Evolutionary conservation across 805 yeast genomes (phyloP).

Genomic region (Hanseniaspora nectarophila): DNA sequence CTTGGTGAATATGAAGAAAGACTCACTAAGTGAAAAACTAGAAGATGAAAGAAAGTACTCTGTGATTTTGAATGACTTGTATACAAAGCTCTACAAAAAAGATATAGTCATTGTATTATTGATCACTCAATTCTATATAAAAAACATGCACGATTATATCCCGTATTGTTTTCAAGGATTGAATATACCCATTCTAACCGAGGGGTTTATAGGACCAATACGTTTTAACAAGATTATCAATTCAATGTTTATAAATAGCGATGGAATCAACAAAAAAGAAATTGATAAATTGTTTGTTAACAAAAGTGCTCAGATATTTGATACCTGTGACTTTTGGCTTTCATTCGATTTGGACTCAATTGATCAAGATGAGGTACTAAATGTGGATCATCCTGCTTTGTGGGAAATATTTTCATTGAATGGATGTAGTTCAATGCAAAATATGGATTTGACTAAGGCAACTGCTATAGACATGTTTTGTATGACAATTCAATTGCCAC

Average conservation of each 20-base stretch:
- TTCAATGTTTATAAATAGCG: background rate
- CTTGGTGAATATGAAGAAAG: background rate
- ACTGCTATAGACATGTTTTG: background rate
- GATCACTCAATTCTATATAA: constrained; percentile 1
- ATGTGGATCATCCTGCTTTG: background rate
- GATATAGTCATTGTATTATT: constrained; percentile 1
- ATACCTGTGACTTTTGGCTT: constrained; percentile 12
- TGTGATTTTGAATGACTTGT: background rate
- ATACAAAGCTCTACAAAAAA: background rate
- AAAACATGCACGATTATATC: background rate
- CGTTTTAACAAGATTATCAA: background rate
- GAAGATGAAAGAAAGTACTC: background rate
- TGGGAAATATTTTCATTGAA: constrained; percentile 4
- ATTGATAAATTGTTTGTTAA: background rate
- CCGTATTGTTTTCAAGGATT: background rate
- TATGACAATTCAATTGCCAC: background rate
- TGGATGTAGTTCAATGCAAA: background rate
- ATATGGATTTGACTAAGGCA: background rate
- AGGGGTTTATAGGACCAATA: constrained; percentile 9
- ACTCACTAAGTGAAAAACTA: background rate
- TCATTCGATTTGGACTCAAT: constrained; percentile 1
- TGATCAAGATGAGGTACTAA: background rate
- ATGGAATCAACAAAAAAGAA: background rate
- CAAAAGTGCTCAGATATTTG: background rate
- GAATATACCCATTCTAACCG: background rate